Base-by-base conservation (phyloP, 2,329 filamentous ascomycete genomes). In the Ascochyta clinopodiicola region DNA sequence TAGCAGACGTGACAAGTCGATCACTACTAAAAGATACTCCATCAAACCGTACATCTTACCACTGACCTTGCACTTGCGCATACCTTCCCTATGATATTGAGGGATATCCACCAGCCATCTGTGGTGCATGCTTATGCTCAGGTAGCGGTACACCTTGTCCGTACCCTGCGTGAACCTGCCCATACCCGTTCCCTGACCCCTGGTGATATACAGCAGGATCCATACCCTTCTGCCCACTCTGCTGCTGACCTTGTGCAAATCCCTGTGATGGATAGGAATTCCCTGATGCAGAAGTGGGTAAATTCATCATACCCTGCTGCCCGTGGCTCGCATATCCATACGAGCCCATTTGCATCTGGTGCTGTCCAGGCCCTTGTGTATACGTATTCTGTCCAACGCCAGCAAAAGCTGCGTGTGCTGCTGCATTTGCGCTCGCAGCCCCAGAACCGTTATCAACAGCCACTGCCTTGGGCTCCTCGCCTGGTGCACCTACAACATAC, bases 401-500 rank as follows among this genome's bases (percentile, higher is more conserved):
- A 22, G 42, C 10, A 5, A 42, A 38, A 6, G 47, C 52, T 2
- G 52, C 46, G 37, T 51, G 46, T 17, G 52, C 52, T 17, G 52
- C 52, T 15, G 46, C 42, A 24, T 56, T 56, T n/a, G 52, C 52
- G n/a, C 36, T 51, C 22, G 52, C 52, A 2, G 52, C 52, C 8
- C 45, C 52, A 13, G 52, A 55, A 10, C 37, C 46, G 19, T 37
- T 32, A 6, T 19, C 31, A 1, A 13, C 31, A 22, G 25, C 31
- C 19, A 35, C 19, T 29, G 43, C 37, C 13, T 51, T 56, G 7
- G 31, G n/a, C 21, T 47, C 46, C 12, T 43, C 25, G 10, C 36
- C 32, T 12, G 52, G 52, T 32, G 52, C 52, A 19, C 52, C 52
- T 7, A 56, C 52, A 4, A 56, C 57, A 38, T 47, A 64, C 0